Evolutionary conservation across 192 early-diverging fungal genomes (phyloP), one percentile per base, ranked within the genome.

Genomic region (Podochytrium sp.): DNA sequence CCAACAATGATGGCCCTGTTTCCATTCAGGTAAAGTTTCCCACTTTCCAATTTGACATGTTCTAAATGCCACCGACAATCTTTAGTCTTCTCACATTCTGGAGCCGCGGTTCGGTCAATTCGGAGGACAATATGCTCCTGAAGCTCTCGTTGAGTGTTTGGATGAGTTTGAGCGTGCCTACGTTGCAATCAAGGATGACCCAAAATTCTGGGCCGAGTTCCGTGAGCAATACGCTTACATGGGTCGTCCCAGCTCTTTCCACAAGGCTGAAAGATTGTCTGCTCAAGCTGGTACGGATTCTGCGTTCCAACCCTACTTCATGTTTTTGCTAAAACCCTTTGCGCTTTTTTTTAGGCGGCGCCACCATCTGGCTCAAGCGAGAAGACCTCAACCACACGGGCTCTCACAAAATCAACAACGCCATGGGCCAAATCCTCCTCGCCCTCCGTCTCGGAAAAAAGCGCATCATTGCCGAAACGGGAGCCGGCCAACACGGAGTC

Each of bases 331-430:
- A 32, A 18, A 29, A 12, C 55, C 55, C 20, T 20, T 57, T 57
- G 55, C 14, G 27, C 10, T 7, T 57, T 57, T 32, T 57, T 29
- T 6, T 73, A 76, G 89, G 92, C 34, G 97, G 97, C 59, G 96
- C 97, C 23, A 84, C 83, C 35, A 97, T 99, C 82, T 99, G 93
- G 93, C 86, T 99, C 77, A 99, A 99, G 86, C 91, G 97, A 73
- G 97, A 99, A 79, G 97, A 99, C 75, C 85, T 97, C 75, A 98
- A 98, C 84, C 96, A 99, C 81, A 99, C 97, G 40, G 97, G 97
- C 52, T 95, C 95, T 42, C 97, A 99, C 85, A 99, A 98, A 82
- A 94, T 99, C 85, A 99, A 99, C 84, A 99, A 99, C 63, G 96
- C 95, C 14, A 80, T 99, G 40, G 97, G 96, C 37, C 97, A 99